Evolutionary conservation across 345 rosid species (phyloP), one percentile per base, ranked within the genome.

Genomic region (Brassica rapa): DNA sequence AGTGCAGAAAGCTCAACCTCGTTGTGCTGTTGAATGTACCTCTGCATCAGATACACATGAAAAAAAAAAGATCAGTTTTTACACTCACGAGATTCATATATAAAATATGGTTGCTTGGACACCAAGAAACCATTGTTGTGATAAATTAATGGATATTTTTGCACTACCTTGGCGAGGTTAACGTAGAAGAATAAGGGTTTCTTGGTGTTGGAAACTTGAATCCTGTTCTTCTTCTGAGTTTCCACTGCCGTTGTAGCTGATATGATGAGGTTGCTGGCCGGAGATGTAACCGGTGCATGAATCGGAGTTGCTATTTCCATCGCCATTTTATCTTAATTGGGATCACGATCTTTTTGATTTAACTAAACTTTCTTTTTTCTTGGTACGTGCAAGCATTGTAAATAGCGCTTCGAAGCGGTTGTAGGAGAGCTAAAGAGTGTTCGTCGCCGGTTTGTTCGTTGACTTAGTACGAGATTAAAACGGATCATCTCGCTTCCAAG

Each of bases 1-100:
- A 92, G 66, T 32, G 97, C 96, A 41, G 92, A 92, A 61, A 92
- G 93, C 75, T 92, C 94, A 15, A 90, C 97, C 79, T 92, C 96
- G 71, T 90, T 66, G 49, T 90, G 90, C 43, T 88, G 93, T 61
- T 90, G 93, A 33, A 92, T 90, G 73, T 89, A 92, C 76, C 90
- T 88, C 96, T 90, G 85, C 84, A 80, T 59, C 19, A 53, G 24
- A 74, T 23, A 80, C 4, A 64, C 8, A 62, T 46, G 1, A 64
- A 32, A 32, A 4, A 51, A 4, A 51, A 9, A 35, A 10, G 27
- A 19, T 3, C 25, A 64, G 5, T 33, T 33, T 4, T n/a, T 51
- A 8, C 51, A 35, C 6, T 19, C 9, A 37, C 68, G 35, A 35
- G 49, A 33, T 15, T 16, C 68, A 16, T 59, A 24, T 59, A 59